These are phyloP conservation scores for Cystofilobasidium ferigula DNA, from an alignment of 768 basidiomycete genomes.

Conservation along the genomic window DNA sequence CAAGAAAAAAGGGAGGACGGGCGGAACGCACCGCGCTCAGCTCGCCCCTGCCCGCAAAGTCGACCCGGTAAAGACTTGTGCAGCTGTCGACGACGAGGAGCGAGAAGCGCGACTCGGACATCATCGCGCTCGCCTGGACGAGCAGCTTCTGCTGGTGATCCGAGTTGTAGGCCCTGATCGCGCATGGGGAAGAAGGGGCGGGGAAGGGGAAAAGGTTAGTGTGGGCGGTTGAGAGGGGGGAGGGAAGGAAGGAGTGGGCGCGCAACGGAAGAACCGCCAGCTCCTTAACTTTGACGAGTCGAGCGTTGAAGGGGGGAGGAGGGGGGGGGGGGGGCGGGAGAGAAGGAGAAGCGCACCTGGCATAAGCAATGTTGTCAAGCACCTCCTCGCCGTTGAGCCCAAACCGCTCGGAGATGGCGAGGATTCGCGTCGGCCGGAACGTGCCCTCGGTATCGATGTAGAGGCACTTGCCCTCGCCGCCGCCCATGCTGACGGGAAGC, in stretches of 20 bases:
- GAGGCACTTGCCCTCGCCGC: constrained; percentile 95
- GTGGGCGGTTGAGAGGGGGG: no score
- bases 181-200: background rate
- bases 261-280: no score
- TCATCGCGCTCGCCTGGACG: constrained; percentile 87
- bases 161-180: constrained; percentile 88
- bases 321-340: no score
- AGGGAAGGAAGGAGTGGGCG: no score
- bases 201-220: background rate
- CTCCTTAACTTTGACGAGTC: no score
- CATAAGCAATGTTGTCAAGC: constrained; percentile 95
- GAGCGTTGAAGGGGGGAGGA: no score
- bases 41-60: constrained; percentile 90
- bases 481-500: constrained; percentile 92
- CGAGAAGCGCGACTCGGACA: constrained; percentile 97
- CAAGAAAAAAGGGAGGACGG: background rate
- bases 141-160: constrained; percentile 89
- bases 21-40: constrained; percentile 51
- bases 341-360: constrained; percentile 34
- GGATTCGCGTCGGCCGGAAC: constrained; percentile 87
- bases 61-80: constrained; percentile 87
- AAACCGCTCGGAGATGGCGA: constrained; percentile 88
- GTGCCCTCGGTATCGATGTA: constrained; percentile 99
- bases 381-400: constrained; percentile 98
- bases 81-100: constrained; percentile 93